Base-by-base conservation (phyloP, 352 stramenopile species). In the Globisporangium middletonii region DNA sequence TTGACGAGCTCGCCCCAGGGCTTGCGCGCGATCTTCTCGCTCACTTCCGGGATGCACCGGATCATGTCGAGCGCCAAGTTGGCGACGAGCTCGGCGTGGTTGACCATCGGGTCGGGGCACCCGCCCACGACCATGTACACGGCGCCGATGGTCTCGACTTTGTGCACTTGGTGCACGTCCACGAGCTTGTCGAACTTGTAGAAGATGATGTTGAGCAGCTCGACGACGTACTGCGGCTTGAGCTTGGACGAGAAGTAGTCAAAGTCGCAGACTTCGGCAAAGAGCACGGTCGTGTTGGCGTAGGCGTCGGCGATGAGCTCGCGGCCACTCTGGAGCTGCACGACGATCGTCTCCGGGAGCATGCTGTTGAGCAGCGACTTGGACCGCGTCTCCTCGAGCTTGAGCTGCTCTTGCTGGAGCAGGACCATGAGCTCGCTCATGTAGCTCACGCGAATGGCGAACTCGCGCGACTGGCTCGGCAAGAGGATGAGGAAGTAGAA, bases 61-160 rank as follows among this genome's bases (percentile, higher is more conserved):
- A 89, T 85, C 77, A 89, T 89, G 54, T 88, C 73, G 13, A 94
- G 69, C 44, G 85, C 88, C 8, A 95, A 64, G 53, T 94, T 88
- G 1, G 85, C 86, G 0, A 93, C 77, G 16, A 89, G 62, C 52
- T 94, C 84, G 5, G 83, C 83, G 66, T 96, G 86, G 38, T 89
- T 88, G 15, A 30, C 46, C 8, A 78, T 84, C 38, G 73, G 69
- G 33, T 92, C 73, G 6, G 88, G 86, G 42, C 83, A 95, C 0
- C 88, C 86, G 13, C 80, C 79, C 1, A 92, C 83, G 13, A 93
- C 88, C 85, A 96, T 94, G 67, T 96, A 96, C 0, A 94, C 86
- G 8, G 88, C 80, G 19, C 84, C 88, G n/a, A 96, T 90, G 13
- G 88, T 96, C 59, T 96, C 87, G 4, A 96, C 84, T 63, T 96